Evolutionary conservation across 306 rosid genomes (phyloP).

Genomic region (Casuarina equisetifolia): DNA sequence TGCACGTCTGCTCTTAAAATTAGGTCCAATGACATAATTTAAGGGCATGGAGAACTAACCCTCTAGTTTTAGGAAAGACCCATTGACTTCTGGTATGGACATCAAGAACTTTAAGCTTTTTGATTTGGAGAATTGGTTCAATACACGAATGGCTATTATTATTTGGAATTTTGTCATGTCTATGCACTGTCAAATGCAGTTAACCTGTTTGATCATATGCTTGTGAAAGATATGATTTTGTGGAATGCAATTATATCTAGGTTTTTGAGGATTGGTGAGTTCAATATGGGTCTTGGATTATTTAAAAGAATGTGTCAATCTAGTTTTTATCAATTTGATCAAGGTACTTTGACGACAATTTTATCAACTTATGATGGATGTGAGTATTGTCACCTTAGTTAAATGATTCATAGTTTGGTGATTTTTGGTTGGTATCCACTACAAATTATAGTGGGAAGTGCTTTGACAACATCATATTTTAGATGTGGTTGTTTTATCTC

Average conservation of each 20-base stretch:
- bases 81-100: too few species aligned
- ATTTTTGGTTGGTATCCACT: slow-evolving; percentile 57
- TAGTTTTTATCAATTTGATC: slow-evolving; percentile 49
- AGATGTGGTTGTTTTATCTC: slow-evolving; percentile 55
- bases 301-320: slow-evolving; percentile 48
- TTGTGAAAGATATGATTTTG: slow-evolving; percentile 58
- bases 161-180: slow-evolving; percentile 74
- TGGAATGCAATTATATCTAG: slow-evolving; percentile 75
- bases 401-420: slow-evolving; percentile 71
- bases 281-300: slow-evolving; percentile 43
- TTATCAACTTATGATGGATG: slow-evolving; percentile 65
- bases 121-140: slow-evolving; percentile 14
- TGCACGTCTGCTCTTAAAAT: too few species aligned
- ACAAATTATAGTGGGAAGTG: slow-evolving; percentile 72
- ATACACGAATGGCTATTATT: slow-evolving; percentile 39
- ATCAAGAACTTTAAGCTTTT: slow-evolving; percentile 44
- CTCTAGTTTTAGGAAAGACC: too few species aligned
- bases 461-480: slow-evolving; percentile 72
- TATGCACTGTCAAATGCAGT: slow-evolving; percentile 42
- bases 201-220: slow-evolving; percentile 66
- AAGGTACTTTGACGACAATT: slow-evolving; percentile 71
- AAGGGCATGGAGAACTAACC: too few species aligned
- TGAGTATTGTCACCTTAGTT: slow-evolving; percentile 34
- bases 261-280: slow-evolving; percentile 51
- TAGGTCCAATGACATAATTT: too few species aligned